A percentile compares a stretch with the other conserved stretches of the same genome.
These are phyloP conservation scores for Inga leiocalycina DNA, from an alignment of 306 rosid species.

Conservation along the genomic window DNA sequence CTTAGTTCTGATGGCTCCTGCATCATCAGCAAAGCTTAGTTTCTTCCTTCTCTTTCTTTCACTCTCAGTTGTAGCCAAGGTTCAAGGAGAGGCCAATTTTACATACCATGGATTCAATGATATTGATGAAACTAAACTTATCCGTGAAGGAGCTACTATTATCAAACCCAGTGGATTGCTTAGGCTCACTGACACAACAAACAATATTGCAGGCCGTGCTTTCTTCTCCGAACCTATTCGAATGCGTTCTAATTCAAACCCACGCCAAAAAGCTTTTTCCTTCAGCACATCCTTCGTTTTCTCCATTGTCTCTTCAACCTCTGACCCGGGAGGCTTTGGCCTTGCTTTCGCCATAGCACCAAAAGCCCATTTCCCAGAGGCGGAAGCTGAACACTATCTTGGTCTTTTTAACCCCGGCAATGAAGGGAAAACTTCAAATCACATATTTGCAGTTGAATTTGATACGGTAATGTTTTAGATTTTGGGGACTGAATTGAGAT, in stretches of 20 bases:
- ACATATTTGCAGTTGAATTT: conserved; percentile 66
- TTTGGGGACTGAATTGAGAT: neutral
- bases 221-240: conserved; percentile 39
- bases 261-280: conserved; percentile 30
- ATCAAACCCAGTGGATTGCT: conserved; percentile 43
- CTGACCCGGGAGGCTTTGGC: conserved; percentile 65
- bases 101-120: conserved; percentile 51
- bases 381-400: conserved; percentile 48
- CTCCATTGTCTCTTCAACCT: conserved; percentile 46
- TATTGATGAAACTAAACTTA: neutral
- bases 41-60: conserved; percentile 39
- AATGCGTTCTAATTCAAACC: conserved; percentile 28
- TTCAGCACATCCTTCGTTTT: conserved; percentile 71
- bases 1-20: conserved; percentile 39
- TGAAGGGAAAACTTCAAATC: conserved; percentile 21
- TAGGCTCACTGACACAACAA: conserved; percentile 54
- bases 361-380: conserved; percentile 41
- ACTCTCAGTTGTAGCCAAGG: conserved; percentile 10
- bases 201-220: conserved; percentile 46
- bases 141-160: conserved; percentile 40
- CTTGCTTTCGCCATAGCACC: conserved; percentile 65
- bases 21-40: conserved; percentile 19
- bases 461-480: conserved; percentile 42
- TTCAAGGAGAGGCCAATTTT: conserved; percentile 7
- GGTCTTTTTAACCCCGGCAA: conserved; percentile 51